Evolutionary conservation across 768 basidiomycete genomes (phyloP).

Genomic region (Tephrocybe sp.): DNA sequence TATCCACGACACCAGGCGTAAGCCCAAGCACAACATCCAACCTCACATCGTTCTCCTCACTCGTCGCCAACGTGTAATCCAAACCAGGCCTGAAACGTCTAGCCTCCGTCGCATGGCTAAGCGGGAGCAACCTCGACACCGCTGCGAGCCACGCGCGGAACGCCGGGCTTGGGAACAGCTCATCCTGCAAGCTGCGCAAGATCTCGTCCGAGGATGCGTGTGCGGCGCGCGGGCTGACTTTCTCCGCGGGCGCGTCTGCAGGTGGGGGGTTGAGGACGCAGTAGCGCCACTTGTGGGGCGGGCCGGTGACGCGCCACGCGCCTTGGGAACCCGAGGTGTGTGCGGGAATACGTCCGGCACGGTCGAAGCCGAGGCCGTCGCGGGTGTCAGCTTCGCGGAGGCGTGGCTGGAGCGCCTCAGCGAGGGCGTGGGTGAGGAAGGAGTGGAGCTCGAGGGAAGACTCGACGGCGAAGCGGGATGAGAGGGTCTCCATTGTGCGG

Average conservation of each 20-base stretch:
- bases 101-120: conserved; percentile 75
- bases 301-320: conserved; percentile 77
- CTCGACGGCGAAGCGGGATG: conserved; percentile 79
- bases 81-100: conserved; percentile 89
- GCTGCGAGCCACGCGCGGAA: conserved; percentile 89
- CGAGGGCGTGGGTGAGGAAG: conserved; percentile 75
- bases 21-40: conserved; percentile 86
- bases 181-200: conserved; percentile 69
- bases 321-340: conserved; percentile 63
- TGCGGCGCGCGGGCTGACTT: conserved; percentile 53
- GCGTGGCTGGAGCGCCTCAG: conserved; percentile 62
- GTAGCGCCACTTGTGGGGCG: conserved; percentile 95
- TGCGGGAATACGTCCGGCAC: conserved; percentile 55
- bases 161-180: conserved; percentile 75
- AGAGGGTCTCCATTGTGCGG: conserved; percentile 77
- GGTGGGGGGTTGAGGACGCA: conserved; percentile 55
- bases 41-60: conserved; percentile 77
- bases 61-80: conserved; percentile 93
- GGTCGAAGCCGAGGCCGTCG: conserved; percentile 62
- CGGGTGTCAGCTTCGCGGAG: conserved; percentile 62
- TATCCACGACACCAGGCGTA: conserved; percentile 61
- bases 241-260: conserved; percentile 37
- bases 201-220: conserved; percentile 56
- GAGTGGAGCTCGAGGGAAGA: conserved; percentile 88
- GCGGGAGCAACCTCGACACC: conserved; percentile 70